Evolutionary conservation across 1,139 yeast genomes (phyloP).

Genomic region (Lodderomyces theae): DNA sequence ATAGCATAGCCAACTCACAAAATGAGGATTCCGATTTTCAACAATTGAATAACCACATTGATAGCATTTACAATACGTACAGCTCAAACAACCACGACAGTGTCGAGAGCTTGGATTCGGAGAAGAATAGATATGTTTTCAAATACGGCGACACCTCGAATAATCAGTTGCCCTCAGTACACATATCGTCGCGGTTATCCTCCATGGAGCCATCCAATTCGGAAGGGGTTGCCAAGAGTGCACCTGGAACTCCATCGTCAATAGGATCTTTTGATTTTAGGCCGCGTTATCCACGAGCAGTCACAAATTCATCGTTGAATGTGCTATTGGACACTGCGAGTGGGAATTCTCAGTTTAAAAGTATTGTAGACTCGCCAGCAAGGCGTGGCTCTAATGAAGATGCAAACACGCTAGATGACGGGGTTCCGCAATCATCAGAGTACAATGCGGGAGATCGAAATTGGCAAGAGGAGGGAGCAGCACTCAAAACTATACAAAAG

Average conservation of each 20-base stretch:
- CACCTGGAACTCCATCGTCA: conserved; percentile 31
- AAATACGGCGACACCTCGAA: conserved; percentile 10
- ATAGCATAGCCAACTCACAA: not conserved
- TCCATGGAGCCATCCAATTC: conserved; percentile 22
- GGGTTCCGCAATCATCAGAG: conserved; percentile 1
- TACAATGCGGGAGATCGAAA: conserved; percentile 16
- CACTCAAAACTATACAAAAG: conserved; percentile 25
- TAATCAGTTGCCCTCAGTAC: conserved; percentile 18
- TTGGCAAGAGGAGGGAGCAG: conserved; percentile 44
- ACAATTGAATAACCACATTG: conserved; percentile 33
- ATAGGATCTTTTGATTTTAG: conserved; percentile 29
- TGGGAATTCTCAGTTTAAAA: conserved; percentile 16
- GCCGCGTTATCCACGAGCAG: conserved; percentile 18
- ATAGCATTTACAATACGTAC: conserved; percentile 32
- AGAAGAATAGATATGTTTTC: conserved; percentile 9
- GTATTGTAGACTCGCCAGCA: not conserved
- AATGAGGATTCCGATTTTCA: conserved; percentile 17
- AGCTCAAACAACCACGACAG: conserved; percentile 19
- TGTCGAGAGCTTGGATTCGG: conserved; percentile 34
- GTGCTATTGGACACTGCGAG: conserved; percentile 36
- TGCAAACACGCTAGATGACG: not conserved
- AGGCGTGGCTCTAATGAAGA: conserved; percentile 8
- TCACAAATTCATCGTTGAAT: conserved; percentile 38
- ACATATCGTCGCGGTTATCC: conserved; percentile 31
- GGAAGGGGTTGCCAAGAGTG: conserved; percentile 20